Base-by-base conservation (phyloP, 208 protist species). In the Plasmodiophora brassicae region DNA sequence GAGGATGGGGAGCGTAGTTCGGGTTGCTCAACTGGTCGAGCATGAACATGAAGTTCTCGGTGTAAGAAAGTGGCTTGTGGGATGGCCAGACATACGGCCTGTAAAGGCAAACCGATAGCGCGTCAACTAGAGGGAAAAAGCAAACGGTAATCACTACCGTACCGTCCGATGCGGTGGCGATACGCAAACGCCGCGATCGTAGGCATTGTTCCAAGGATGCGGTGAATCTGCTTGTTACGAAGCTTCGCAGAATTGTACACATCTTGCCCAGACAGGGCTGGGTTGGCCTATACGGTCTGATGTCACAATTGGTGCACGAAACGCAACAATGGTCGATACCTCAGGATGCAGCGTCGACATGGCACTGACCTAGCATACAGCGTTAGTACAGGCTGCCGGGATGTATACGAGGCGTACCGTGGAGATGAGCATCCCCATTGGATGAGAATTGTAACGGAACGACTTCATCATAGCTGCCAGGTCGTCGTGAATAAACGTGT, bases 41-140 rank as follows among this genome's bases (percentile, higher is more conserved):
- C 93, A 95, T 95, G 78, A 94, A 94, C 54, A 95, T 86, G 53
- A 95, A 95, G 57, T 95, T 95, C 84, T 94, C 92, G 8, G 92
- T 92, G 89, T 94, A 95, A 45, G 54, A 85, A 14, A 95, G 71
- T 53, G 85, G 93, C 90, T 0, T 46, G 85, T 87, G n/a, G 5
- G 35, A 46, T 87, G 50, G 39, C 14, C 60, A 84, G 28, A 88
- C 39, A 43, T 88, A 88, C 10, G 50, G 14, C 38, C 38, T 86
- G 39, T 46, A 46, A 54, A 86, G n/a, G n/a, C n/a, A n/a, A 32
- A 86, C n/a, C 25, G 14, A 53, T 86, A 86, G 83, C 38, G 83
- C 5, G 38, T 54, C 44, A 46, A 28, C 14, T 14, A 57, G 46
- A 86, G 83, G 45, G 10, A 54, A 54, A 25, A 46, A 5, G 45